Evolutionary conservation across 73 alveolate genomes (phyloP), one percentile per base, ranked within the genome.

Genomic region (Symbiodinium pilosum): DNA sequence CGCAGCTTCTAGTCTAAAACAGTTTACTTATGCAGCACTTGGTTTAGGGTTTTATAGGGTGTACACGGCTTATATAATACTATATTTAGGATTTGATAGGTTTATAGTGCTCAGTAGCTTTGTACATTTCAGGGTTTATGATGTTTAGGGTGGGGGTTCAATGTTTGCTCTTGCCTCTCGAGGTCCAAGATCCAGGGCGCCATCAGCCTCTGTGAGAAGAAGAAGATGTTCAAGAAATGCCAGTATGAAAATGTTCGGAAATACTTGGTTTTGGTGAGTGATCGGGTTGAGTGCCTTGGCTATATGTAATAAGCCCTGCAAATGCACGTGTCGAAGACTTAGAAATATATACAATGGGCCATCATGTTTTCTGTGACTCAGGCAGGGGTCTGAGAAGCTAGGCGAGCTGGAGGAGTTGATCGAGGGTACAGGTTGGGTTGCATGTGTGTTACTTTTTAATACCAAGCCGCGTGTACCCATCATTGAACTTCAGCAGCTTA

Each of bases 171-270:
- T 16, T 47, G 24, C 64, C 16, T 47, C 64, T 47, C 64, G 64
- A 83, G 38, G 42, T 83, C n/a, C n/a, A n/a, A n/a, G n/a, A n/a
- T n/a, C 89, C 39, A 83, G 38, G 89, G 89, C 41, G 89, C 89
- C 39, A 39, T 83, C 40, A n/a, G 26, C 18, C 64, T 34, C 36
- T 83, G 89, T 64, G 42, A 36, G 43, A 18, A n/a, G 41, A 83
- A 83, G 64, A 83, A 42, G 89, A 1, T 83, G 68, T 11, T 39
- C 34, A 83, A 83, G 41, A 0, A 38, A 14, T 83, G 89, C 89
- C 59, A 14, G 39, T 83, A 83, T n/a, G 89, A 83, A 40, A 83
- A 83, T 28, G 43, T 30, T 43, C 24, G 24, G 52, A 83, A 83
- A 39, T 83, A 83, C 38, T 30, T 83, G 89, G 89, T 83, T 16